Conservation (phyloP, 441 rosid genomes). For the Sinapis alba region DNA sequence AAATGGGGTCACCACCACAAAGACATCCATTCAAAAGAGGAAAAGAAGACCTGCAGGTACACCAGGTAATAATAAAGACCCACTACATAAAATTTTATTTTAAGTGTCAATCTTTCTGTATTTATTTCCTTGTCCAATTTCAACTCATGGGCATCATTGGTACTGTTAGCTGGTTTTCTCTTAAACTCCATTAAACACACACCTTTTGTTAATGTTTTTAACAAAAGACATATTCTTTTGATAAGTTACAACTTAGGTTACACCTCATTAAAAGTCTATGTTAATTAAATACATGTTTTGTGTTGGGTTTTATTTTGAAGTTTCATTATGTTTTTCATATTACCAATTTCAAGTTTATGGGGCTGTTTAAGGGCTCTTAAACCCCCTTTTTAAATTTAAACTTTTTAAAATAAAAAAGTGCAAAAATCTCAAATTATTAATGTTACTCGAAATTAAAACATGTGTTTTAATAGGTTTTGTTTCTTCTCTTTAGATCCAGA, state of each 20-base stretch:
- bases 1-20: slow-evolving; percentile 55
- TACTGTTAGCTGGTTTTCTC: not conserved
- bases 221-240: not conserved
- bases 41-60: slow-evolving; percentile 94
- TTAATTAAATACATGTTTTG: not conserved
- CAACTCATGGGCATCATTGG: not conserved
- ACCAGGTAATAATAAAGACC: slow-evolving; percentile 63
- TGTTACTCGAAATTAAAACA: not conserved
- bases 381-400: not conserved
- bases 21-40: slow-evolving; percentile 51
- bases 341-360: slow-evolving; percentile 1
- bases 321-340: not conserved
- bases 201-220: not conserved
- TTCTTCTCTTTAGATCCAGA: slow-evolving; percentile 67
- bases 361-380: slow-evolving; percentile 10
- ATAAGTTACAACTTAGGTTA: not conserved
- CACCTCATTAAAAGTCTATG: not conserved
- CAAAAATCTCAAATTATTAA: slow-evolving; percentile 5
- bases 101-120: not conserved
- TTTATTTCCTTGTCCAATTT: not conserved
- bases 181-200: not conserved
- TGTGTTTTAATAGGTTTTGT: slow-evolving; percentile 10
- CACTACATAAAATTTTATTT: not conserved
- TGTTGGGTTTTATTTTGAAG: not conserved
- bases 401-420: not conserved